These are phyloP conservation scores for Lipomyces yamadae DNA, from an alignment of 805 yeast genomes.

Conservation along the genomic window DNA sequence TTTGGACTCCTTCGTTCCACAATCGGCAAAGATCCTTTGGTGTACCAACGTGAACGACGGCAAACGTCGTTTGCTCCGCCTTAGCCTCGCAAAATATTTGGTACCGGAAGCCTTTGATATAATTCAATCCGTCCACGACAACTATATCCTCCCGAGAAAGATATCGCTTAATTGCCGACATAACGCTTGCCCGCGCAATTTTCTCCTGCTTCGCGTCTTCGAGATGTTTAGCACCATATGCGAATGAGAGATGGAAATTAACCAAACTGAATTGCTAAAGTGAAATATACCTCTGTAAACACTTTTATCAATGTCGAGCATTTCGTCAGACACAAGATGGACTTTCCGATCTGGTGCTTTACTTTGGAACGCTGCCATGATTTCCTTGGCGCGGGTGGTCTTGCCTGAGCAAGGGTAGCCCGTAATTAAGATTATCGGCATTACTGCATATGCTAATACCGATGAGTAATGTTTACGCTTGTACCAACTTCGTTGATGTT, in stretches of 20 bases:
- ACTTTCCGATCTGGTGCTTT: conserved; percentile 65
- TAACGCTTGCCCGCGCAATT: conserved; percentile 78
- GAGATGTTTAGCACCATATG: not conserved
- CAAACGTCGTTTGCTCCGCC: conserved; percentile 76
- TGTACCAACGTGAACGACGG: conserved; percentile 78
- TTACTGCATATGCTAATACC: conserved; percentile 42
- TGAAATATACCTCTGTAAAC: conserved; percentile 53
- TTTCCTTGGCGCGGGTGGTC: conserved; percentile 67
- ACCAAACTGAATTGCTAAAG: not conserved
- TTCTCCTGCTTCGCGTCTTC: conserved; percentile 77
- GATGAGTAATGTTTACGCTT: not conserved
- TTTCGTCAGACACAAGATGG: conserved; percentile 75
- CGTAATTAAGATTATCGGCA: conserved; percentile 85
- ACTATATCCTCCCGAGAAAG: conserved; percentile 72
- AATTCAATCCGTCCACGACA: conserved; percentile 81
- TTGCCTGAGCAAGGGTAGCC: conserved; percentile 91
- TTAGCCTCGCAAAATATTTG: conserved; percentile 94
- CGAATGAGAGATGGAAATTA: not conserved
- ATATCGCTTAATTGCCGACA: conserved; percentile 86
- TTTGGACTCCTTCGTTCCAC: conserved; percentile 56
- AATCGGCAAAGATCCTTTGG: conserved; percentile 64
- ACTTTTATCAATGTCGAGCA: conserved; percentile 69
- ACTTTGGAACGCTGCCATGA: conserved; percentile 55
- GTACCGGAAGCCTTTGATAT: conserved; percentile 93
- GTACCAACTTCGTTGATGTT: not conserved